Evolutionary conservation across 2,329 filamentous ascomycete species (phyloP).

Genomic region (Epichloe gansuensis): DNA sequence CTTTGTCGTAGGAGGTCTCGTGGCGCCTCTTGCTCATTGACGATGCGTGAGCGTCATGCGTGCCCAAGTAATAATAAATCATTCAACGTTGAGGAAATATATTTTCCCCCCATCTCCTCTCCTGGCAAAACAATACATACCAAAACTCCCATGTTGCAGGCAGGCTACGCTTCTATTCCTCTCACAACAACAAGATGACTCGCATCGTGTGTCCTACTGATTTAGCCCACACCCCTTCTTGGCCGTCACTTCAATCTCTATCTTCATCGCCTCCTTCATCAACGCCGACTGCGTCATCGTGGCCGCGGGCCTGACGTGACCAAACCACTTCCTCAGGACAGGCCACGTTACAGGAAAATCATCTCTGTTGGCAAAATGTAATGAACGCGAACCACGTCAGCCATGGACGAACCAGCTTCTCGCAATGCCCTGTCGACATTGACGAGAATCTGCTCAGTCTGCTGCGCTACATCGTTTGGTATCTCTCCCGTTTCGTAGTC

Average conservation of each 20-base stretch:
- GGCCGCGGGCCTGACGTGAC: constrained; percentile 35
- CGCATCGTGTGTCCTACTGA: background rate
- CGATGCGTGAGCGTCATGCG: no score
- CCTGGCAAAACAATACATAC: no score
- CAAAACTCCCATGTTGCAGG: background rate
- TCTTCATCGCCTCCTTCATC: constrained; percentile 36
- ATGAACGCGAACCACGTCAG: constrained; percentile 36
- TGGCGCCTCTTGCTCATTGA: constrained; percentile 17
- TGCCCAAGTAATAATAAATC: no score
- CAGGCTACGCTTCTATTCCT: no score
- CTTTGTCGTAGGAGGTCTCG: constrained; percentile 36
- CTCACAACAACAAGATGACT: no score
- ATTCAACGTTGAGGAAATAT: no score
- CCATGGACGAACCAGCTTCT: constrained; percentile 28
- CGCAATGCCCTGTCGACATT: constrained; percentile 34
- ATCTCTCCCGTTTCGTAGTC: constrained; percentile 35
- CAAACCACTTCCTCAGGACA: constrained; percentile 36
- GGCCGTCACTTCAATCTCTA: constrained; percentile 32
- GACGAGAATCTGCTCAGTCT: constrained; percentile 35
- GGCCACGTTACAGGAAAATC: constrained; percentile 38
- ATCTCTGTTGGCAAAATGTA: constrained; percentile 35
- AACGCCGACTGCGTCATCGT: constrained; percentile 39
- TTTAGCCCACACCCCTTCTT: constrained; percentile 15
- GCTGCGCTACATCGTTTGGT: constrained; percentile 30
- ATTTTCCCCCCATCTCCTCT: no score